Percentiles rank a stretch among this genome's conserved stretches.
Conservation (phyloP, 2,329 filamentous ascomycete species). For the Pseudofabraea citricarpa region DNA sequence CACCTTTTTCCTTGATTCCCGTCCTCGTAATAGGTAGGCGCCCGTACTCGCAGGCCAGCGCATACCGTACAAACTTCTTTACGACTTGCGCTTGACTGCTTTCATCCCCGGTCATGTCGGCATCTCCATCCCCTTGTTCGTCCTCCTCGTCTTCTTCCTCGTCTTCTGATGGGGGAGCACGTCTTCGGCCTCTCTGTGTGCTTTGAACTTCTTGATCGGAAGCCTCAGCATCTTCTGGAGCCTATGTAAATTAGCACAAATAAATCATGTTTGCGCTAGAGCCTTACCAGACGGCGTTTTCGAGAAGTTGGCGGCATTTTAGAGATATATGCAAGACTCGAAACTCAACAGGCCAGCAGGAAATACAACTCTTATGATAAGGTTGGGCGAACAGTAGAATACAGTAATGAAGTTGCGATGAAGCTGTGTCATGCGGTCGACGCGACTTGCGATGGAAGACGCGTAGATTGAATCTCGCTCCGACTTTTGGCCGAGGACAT, state of each 20-base stretch:
- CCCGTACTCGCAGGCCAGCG: conserved; percentile 61
- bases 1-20: conserved; percentile 61
- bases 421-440: no score
- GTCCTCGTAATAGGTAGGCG: conserved; percentile 55
- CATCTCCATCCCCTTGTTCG: conserved; percentile 11
- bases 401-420: no score
- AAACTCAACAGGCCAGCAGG: no score
- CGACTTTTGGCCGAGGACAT: neutral
- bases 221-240: conserved; percentile 20
- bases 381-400: no score
- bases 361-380: no score
- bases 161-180: conserved; percentile 14
- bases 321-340: no score
- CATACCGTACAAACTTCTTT: conserved; percentile 66
- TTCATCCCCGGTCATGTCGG: conserved; percentile 20
- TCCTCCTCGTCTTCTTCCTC: conserved; percentile 22
- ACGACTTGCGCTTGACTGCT: conserved; percentile 42
- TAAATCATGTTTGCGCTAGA: neutral
- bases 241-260: conserved; percentile 11
- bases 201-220: conserved; percentile 20
- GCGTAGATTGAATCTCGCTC: conserved; percentile 3
- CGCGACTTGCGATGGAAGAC: conserved; percentile 3
- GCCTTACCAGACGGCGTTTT: conserved; percentile 19
- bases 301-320: conserved; percentile 20
- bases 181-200: conserved; percentile 18